Evolutionary conservation across 176 grass and related monocot species (phyloP), one percentile per base, ranked within the genome.

Genomic region (Echinochloa phyllopogon): DNA sequence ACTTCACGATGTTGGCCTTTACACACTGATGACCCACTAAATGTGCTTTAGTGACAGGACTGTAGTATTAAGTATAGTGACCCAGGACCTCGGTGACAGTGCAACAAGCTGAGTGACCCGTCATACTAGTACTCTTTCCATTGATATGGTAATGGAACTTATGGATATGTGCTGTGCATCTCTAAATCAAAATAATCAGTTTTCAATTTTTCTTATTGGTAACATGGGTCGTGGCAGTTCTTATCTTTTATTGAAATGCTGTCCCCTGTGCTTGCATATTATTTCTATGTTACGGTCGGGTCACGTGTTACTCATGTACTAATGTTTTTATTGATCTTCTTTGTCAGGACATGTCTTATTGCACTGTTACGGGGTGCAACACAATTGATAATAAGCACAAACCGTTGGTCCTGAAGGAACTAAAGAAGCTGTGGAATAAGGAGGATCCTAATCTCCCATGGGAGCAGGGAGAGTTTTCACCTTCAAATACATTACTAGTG

Each of bases 361-460:
- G 96, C 89, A 95, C 93, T 60, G 12, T 52, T 51, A 96, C 93
- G 29, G 84, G 90, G 16, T 78, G 72, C 87, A 87, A 23, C 21
- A 95, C 93, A 78, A 50, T 99, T 84, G 91, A 87, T 4, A 94
- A 92, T 65, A 71, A 68, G 18, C 0, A 62, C 8, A 99, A 99
- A 89, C 96, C 96, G 8, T 81, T 99, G 74, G 83, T 99, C 38
- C 57, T 99, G 40, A 99, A 99, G 85, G 93, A 96, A 78, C 78
- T 99, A 38, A 94, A 92, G 80, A 94, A 94, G 87, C 58, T 99
- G 60, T 99, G 96, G 96, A 88, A 88, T 78, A 92, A 96, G 81
- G 91, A 91, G 62, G 80, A 92, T 36, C 57, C 70, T 92, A 80
- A 81, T 85, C 91, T 99, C 74, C 96, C 93, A 70, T 96, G 91